These are phyloP conservation scores for Tuber umbilicatum DNA, from an alignment of 495 filamentous ascomycete species.

Conservation along the genomic window DNA sequence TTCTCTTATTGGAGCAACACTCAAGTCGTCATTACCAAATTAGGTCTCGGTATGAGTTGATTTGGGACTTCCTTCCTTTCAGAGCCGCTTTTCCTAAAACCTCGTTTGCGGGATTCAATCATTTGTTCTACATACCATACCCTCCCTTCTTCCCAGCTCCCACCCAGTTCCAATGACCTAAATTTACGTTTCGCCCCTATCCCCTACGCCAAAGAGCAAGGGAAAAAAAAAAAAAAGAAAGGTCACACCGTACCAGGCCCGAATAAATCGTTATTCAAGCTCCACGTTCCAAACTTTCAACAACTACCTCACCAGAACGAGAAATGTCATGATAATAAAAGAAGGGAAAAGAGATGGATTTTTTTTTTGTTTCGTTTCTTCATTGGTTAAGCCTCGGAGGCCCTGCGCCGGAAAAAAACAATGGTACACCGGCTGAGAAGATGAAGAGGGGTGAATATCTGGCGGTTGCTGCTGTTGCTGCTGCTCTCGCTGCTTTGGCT, in stretches of 20 bases:
- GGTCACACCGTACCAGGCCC: background rate
- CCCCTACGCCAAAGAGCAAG: background rate
- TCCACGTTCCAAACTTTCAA: background rate
- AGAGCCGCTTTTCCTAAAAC: background rate
- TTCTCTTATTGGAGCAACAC: background rate
- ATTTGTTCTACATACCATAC: background rate
- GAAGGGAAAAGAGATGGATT: conserved; percentile 12
- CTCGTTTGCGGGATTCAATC: background rate
- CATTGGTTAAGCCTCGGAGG: conserved; percentile 11
- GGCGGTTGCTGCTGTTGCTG: conserved; percentile 6
- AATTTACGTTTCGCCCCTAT: background rate
- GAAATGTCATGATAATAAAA: conserved; percentile 3
- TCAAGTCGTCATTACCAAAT: background rate
- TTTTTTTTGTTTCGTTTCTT: conserved; percentile 21
- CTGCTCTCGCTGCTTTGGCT: conserved; percentile 5
- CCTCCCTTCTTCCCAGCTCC: background rate
- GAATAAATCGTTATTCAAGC: background rate
- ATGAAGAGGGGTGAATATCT: conserved; percentile 26
- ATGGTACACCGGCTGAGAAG: conserved; percentile 22
- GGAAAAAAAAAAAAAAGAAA: background rate
- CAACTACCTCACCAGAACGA: background rate
- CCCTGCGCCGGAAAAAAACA: conserved; percentile 31
- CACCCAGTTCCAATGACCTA: background rate
- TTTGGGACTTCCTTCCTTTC: background rate
- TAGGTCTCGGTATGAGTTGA: background rate